These are phyloP conservation scores for Colletotrichum paranaense DNA, from an alignment of 2,329 filamentous ascomycete species.

Conservation along the genomic window DNA sequence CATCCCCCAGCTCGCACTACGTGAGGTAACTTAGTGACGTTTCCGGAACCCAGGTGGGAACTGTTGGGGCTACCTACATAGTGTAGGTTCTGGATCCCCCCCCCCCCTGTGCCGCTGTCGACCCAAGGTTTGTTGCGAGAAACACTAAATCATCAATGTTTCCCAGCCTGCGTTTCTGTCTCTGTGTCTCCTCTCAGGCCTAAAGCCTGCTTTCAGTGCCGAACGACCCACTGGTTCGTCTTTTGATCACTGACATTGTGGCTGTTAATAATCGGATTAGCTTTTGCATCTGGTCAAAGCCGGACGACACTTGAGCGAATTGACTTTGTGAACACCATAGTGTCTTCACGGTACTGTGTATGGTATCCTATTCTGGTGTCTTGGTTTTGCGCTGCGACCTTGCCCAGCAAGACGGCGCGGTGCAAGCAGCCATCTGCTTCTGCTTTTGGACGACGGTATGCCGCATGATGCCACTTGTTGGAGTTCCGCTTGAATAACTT, in stretches of 20 bases:
- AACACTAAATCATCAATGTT: slow-evolving; percentile 5
- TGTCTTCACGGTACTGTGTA: background rate
- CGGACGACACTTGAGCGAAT: background rate
- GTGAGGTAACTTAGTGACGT: slow-evolving; percentile 21
- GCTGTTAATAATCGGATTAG: background rate
- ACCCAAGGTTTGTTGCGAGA: slow-evolving; percentile 3
- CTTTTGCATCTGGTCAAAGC: background rate
- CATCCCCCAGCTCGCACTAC: slow-evolving; percentile 18
- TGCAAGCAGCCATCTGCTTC: background rate
- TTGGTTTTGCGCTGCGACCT: slow-evolving; percentile 6
- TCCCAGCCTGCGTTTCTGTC: slow-evolving; percentile 1
- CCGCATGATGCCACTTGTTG: background rate
- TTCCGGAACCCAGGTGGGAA: slow-evolving; percentile 17
- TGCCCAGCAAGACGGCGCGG: background rate
- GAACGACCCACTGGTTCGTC: slow-evolving; percentile 17
- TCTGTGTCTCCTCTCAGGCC: background rate
- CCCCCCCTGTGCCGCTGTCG: background rate
- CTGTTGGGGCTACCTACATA: background rate
- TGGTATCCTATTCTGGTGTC: background rate
- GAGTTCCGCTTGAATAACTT: slow-evolving; percentile 1
- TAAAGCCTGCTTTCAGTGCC: background rate
- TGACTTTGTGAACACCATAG: background rate
- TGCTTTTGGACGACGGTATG: background rate
- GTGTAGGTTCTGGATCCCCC: background rate
- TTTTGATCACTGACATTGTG: background rate